These are phyloP conservation scores for Leccinum incarnatum DNA, from an alignment of 768 basidiomycete genomes.

Conservation along the genomic window DNA sequence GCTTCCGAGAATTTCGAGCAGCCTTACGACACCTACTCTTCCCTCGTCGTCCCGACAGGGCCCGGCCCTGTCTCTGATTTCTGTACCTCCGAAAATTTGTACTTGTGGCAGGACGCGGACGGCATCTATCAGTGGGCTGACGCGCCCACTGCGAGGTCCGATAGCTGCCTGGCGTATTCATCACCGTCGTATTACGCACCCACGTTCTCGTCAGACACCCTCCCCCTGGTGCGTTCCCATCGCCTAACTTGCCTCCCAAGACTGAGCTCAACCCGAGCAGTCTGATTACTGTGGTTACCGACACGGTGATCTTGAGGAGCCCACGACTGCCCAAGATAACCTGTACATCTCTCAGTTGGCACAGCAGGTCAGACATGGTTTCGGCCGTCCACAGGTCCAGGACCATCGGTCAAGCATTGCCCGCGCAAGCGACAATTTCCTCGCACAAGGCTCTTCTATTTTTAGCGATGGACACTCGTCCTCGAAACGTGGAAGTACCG, in stretches of 20 bases:
- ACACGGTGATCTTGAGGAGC: constrained; percentile 15
- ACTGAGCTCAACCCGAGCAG: constrained; percentile 13
- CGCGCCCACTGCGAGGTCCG: constrained; percentile 25
- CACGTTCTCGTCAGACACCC: constrained; percentile 14
- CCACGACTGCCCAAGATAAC: constrained; percentile 14
- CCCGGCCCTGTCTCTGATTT: constrained; percentile 18
- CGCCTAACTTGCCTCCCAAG: not conserved
- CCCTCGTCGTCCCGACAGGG: constrained; percentile 16
- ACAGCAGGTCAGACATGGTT: constrained; percentile 22
- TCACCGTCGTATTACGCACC: constrained; percentile 15
- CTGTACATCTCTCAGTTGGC: constrained; percentile 22
- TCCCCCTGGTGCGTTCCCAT: constrained; percentile 18
- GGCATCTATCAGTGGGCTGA: constrained; percentile 29
- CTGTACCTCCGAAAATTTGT: constrained; percentile 28
- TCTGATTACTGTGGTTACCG: constrained; percentile 17
- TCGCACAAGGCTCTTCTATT: constrained; percentile 32
- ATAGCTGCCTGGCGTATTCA: constrained; percentile 21
- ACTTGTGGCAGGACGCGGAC: constrained; percentile 27
- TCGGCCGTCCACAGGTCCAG: constrained; percentile 23
- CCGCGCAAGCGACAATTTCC: constrained; percentile 33
- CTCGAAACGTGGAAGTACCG: constrained; percentile 14
- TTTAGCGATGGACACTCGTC: constrained; percentile 24
- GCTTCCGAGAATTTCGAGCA: constrained; percentile 18
- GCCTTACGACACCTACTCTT: constrained; percentile 21
- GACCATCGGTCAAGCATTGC: constrained; percentile 33